Percentiles rank a stretch among this genome's conserved stretches.
Conservation (phyloP, 2,329 filamentous ascomycete species). For the Phaeosphaeriaceae sp. region DNA sequence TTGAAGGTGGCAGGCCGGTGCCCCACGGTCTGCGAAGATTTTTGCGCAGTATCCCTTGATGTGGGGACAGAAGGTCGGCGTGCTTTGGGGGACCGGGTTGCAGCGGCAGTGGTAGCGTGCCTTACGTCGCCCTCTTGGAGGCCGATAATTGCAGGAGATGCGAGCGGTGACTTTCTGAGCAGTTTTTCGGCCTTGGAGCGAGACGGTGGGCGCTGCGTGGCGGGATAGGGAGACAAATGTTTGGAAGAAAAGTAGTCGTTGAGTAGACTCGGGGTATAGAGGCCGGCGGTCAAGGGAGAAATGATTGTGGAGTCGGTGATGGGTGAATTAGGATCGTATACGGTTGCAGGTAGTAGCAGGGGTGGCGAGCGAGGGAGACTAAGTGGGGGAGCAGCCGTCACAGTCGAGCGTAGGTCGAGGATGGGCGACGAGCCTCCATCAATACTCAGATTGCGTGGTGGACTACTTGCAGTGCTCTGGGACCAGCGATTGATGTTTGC, state of each 20-base stretch:
- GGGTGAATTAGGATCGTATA: conserved; percentile 47
- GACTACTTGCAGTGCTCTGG: conserved; percentile 61
- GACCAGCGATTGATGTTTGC: conserved; percentile 64
- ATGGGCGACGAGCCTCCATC: conserved; percentile 32
- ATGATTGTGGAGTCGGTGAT: conserved; percentile 34
- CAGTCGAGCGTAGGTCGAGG: conserved; percentile 35
- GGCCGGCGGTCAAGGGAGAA: conserved; percentile 44
- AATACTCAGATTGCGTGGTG: conserved; percentile 49
- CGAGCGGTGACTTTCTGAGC: conserved; percentile 42
- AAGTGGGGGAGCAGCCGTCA: conserved; percentile 37
- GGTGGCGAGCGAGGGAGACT: conserved; percentile 40
- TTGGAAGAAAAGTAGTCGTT: conserved; percentile 50
- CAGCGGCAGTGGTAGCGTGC: conserved; percentile 27
- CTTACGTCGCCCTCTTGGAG: conserved; percentile 40
- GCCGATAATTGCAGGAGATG: conserved; percentile 42
- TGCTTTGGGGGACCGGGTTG: conserved; percentile 29
- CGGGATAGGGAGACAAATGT: conserved; percentile 21
- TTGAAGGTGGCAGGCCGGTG: conserved; percentile 23
- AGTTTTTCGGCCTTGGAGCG: conserved; percentile 37
- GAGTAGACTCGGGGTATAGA: conserved; percentile 42
- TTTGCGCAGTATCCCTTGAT: conserved; percentile 30
- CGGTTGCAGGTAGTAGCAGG: conserved; percentile 41
- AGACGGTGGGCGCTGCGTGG: conserved; percentile 34
- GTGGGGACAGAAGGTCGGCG: conserved; percentile 27
- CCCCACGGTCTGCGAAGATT: conserved; percentile 26